A percentile compares a stretch with the other conserved stretches of the same genome.
phyloP scores from a whole-genome alignment of 768 basidiomycete genomes.

The Exidia glandulosa region DNA sequence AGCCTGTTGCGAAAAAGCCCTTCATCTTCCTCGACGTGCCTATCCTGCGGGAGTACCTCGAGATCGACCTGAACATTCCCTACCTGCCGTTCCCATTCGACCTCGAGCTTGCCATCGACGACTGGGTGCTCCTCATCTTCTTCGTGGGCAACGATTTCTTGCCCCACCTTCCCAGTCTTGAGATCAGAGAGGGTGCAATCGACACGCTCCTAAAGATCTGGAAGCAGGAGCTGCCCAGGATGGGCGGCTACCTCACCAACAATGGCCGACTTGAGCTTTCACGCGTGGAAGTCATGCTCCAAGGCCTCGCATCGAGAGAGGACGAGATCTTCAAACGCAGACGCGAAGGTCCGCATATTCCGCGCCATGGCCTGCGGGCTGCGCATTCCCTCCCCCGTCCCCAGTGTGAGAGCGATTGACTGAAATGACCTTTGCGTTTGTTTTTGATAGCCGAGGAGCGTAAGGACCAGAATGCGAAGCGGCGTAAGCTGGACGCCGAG shows the following conservation, averaged over 20 bases:
- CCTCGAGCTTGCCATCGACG: constrained; percentile 95
- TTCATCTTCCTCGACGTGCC: constrained; percentile 99
- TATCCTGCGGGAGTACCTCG: constrained; percentile 92
- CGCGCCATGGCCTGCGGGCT: not conserved
- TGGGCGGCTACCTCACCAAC: constrained; percentile 96
- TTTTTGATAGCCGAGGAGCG: constrained; percentile 73
- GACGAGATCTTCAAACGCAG: constrained; percentile 90
- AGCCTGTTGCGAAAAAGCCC: constrained; percentile 51
- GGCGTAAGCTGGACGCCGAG: constrained; percentile 60
- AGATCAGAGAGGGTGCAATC: constrained; percentile 98
- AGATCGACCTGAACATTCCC: constrained; percentile 86
- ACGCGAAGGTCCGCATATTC: constrained; percentile 66
- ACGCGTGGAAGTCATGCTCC: constrained; percentile 87
- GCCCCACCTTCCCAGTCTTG: constrained; percentile 93
- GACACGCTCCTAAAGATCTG: constrained; percentile 94
- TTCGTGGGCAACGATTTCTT: constrained; percentile 99
- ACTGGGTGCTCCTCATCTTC: constrained; percentile 99
- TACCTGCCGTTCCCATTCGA: constrained; percentile 74
- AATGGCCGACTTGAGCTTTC: constrained; percentile 80
- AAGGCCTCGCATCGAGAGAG: constrained; percentile 87
- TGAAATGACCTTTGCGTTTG: not conserved
- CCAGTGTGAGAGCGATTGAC: not conserved
- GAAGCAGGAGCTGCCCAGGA: constrained; percentile 83
- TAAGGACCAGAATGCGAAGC: constrained; percentile 84
- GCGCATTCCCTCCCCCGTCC: not conserved